Evolutionary conservation across 371 early-diverging fungal species (phyloP), one percentile per base, ranked within the genome.

Genomic region (Mortierella sp.): DNA sequence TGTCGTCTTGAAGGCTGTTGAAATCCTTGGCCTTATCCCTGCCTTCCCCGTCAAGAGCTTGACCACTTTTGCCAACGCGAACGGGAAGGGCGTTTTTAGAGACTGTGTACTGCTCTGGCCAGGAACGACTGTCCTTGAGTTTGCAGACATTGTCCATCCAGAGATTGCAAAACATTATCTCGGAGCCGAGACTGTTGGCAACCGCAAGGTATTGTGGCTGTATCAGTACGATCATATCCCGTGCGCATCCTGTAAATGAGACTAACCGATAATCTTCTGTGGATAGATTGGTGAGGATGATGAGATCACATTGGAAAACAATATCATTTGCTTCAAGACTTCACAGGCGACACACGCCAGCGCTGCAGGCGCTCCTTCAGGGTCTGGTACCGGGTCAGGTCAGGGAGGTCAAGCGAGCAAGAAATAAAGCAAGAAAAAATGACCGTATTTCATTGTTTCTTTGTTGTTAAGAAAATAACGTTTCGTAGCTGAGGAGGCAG

Each of bases 31-130:
- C 0, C 80, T 92, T 17, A 76, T 93, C 12, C 91, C 94, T 0
- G 89, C 87, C 11, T 93, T 81, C 78, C 92, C 92, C 1, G 94
- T 93, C 31, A 88, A 88, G 79, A 91, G 85, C 62, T 66, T 93
- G 52, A 61, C 83, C n/a, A 90, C 82, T 24, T 92, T 92, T 81
- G 80, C 81, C 31, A 76, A 76, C 54, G 62, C 61, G 19, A 80
- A 70, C 50, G 76, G 82, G 41, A 80, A 70, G 56, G 87, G 86
- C 4, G 90, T 88, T 15, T 92, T 93, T 56, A 73, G 83, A 32
- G 94, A 93, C 70, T 92, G 92, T 64, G 65, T 93, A 32, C 71
- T 93, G 30, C 80, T 92, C 15, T 82, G 84, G 72, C 85, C 86
- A 0, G 89, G 88, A 14, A 92, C 91, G 2, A 93, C 90, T 0